phyloP scores from a whole-genome alignment of 176 grass and related monocot species.

The Bothriochloa decipiens region DNA sequence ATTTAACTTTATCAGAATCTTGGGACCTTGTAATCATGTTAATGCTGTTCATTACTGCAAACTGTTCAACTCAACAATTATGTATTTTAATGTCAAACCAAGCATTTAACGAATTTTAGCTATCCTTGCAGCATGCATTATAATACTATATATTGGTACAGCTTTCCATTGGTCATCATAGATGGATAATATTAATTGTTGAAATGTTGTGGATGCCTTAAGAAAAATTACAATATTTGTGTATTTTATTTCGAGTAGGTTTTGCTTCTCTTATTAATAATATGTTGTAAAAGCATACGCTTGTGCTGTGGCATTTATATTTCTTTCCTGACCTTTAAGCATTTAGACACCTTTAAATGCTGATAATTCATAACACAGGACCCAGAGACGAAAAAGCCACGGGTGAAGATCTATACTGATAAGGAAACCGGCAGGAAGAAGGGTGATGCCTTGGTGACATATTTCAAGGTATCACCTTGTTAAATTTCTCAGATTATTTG shows the following conservation, averaged over 20 bases:
- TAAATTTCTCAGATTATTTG: conserved; percentile 22
- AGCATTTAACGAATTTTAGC: conserved; percentile 23
- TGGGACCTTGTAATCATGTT: conserved; percentile 1
- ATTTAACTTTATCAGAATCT: conserved; percentile 3
- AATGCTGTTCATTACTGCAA: conserved; percentile 3
- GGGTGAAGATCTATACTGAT: conserved; percentile 91
- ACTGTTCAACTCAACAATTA: background rate
- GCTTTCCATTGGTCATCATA: conserved; percentile 3
- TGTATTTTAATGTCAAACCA: background rate
- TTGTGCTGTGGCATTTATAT: conserved; percentile 27
- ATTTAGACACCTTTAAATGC: conserved; percentile 7
- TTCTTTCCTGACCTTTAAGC: conserved; percentile 18
- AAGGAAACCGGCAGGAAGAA: conserved; percentile 79
- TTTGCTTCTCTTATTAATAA: conserved; percentile 30
- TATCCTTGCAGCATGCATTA: conserved; percentile 22
- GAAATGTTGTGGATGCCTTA: background rate
- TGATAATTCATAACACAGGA: conserved; percentile 60
- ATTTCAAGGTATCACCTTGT: conserved; percentile 71
- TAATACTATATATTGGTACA: conserved; percentile 5
- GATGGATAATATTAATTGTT: conserved; percentile 14
- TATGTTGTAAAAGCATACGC: conserved; percentile 2
- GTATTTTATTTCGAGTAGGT: conserved; percentile 29
- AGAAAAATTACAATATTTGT: background rate
- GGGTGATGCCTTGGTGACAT: conserved; percentile 89
- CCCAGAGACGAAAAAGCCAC: conserved; percentile 82